A percentile compares a stretch with the other conserved stretches of the same genome.
Evolutionary conservation across 805 yeast species (phyloP).

Genomic region (Grigorovia yakushimaensis): DNA sequence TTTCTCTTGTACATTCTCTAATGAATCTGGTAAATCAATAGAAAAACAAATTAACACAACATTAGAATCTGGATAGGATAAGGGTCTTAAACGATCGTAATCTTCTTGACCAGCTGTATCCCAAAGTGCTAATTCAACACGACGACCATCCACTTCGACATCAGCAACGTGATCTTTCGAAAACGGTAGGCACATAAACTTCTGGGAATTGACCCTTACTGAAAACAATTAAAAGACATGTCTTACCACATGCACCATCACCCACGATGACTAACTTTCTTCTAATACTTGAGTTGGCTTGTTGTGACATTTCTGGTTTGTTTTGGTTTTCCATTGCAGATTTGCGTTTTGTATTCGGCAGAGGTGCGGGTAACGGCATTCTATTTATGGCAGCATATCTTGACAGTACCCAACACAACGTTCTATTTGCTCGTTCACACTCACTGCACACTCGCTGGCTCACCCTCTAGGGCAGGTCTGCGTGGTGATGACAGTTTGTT

Average conservation of each 20-base stretch:
- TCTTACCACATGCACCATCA: slow-evolving; percentile 96
- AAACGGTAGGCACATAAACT: slow-evolving; percentile 90
- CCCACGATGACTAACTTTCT: slow-evolving; percentile 89
- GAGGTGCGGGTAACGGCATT: background rate
- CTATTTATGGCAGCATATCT: background rate
- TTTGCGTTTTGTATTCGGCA: background rate
- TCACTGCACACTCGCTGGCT: background rate
- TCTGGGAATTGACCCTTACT: slow-evolving; percentile 88
- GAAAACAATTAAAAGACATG: slow-evolving; percentile 77
- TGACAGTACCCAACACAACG: background rate
- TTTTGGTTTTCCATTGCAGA: background rate
- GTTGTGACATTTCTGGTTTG: slow-evolving; percentile 22
- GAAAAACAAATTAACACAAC: slow-evolving; percentile 87
- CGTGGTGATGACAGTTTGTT: slow-evolving; percentile 43
- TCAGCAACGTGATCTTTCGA: slow-evolving; percentile 96
- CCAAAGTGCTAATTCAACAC: slow-evolving; percentile 90
- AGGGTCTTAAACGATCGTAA: slow-evolving; percentile 85
- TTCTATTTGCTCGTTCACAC: background rate
- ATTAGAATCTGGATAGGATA: slow-evolving; percentile 84
- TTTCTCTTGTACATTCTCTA: slow-evolving; percentile 87
- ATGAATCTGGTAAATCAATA: slow-evolving; percentile 81
- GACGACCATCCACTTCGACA: slow-evolving; percentile 81
- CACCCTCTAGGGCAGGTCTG: too few relatives aligned
- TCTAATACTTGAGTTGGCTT: slow-evolving; percentile 33
- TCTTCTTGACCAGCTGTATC: slow-evolving; percentile 99